phyloP scores from a whole-genome alignment of 305 asterid species.

The Fraxinus paxiana region DNA sequence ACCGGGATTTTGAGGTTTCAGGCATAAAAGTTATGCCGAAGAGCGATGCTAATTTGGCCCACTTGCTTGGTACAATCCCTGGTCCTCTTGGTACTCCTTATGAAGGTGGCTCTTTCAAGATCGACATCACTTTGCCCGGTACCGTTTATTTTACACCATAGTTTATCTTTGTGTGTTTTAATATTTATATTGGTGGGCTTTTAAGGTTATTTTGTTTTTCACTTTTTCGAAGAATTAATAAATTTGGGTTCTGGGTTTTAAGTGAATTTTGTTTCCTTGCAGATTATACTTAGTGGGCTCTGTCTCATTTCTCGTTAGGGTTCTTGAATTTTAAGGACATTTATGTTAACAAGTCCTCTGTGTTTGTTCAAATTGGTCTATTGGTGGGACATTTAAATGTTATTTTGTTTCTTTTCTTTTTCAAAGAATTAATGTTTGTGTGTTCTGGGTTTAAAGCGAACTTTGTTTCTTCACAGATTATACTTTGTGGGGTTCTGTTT shows the following conservation, averaged over 20 bases:
- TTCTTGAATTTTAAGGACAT: neutral
- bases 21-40: constrained; percentile 70
- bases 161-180: neutral
- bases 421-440: neutral
- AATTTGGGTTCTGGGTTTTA: neutral
- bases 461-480: neutral
- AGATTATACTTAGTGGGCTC: neutral
- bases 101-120: constrained; percentile 82
- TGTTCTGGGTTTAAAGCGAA: neutral
- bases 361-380: neutral
- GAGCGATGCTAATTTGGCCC: constrained; percentile 54
- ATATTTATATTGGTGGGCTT: neutral
- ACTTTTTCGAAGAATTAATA: neutral
- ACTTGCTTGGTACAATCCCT: constrained; percentile 72
- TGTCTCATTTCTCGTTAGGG: neutral
- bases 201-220: neutral
- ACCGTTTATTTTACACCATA: constrained; percentile 31
- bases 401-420: too few relatives aligned
- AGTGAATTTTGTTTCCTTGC: neutral
- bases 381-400: neutral
- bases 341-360: neutral
- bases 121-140: constrained; percentile 79
- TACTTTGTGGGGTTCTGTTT: neutral
- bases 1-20: constrained; percentile 63
- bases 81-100: constrained; percentile 88